Conservation (phyloP, 2,329 filamentous ascomycete species). For the Aspergillus sp. region DNA sequence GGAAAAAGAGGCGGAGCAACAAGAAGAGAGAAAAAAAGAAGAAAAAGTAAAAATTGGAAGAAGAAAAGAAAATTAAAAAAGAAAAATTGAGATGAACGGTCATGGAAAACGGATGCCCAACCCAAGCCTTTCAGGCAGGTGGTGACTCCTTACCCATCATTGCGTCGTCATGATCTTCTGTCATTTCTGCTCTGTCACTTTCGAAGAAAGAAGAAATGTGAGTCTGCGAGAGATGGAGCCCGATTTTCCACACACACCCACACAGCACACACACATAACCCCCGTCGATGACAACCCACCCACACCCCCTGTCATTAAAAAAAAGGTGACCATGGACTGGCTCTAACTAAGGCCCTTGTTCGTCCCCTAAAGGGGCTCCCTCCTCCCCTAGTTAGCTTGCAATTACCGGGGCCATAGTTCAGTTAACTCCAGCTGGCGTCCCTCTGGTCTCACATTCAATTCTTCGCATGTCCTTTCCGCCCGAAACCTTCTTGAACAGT, state of each 20-base stretch:
- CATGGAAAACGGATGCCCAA: constrained; percentile 5
- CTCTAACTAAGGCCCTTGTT: neutral
- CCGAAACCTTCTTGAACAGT: constrained; percentile 22
- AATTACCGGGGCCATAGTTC: neutral
- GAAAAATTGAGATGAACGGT: neutral
- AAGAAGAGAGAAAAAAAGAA: neutral
- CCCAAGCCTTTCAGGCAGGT: neutral
- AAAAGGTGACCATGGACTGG: neutral
- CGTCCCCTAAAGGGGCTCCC: neutral
- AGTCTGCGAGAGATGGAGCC: neutral
- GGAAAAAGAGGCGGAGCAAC: neutral
- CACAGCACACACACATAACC: neutral
- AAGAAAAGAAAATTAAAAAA: neutral
- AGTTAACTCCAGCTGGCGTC: neutral
- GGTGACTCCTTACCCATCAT: neutral
- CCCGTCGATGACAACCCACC: neutral
- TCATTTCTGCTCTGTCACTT: neutral
- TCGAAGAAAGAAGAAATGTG: neutral
- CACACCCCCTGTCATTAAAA: neutral
- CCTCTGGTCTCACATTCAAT: neutral
- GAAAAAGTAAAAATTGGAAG: neutral
- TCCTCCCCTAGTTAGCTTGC: neutral
- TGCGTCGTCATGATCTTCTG: constrained; percentile 7
- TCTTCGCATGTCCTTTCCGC: constrained; percentile 15
- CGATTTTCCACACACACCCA: neutral